Evolutionary conservation across 2,329 filamentous ascomycete genomes (phyloP).

Genomic region (Claviceps fusiformis): DNA sequence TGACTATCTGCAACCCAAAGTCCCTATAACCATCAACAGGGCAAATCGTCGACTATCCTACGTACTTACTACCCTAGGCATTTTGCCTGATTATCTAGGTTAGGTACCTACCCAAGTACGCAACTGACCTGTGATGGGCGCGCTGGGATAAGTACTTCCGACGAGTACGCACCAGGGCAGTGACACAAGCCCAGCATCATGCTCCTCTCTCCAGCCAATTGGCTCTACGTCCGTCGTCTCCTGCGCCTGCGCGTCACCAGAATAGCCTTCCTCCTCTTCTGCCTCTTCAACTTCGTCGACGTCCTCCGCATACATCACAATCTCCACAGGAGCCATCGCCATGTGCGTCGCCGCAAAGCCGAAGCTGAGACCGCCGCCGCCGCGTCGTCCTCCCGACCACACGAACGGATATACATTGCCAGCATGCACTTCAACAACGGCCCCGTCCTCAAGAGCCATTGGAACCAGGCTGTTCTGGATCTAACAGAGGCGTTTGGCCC

Average conservation of each 20-base stretch:
- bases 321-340: slow-evolving; percentile 17
- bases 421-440: slow-evolving; percentile 58
- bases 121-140: background rate
- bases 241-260: slow-evolving; percentile 22
- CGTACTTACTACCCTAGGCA: no score
- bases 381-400: slow-evolving; percentile 11
- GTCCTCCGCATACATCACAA: slow-evolving; percentile 23
- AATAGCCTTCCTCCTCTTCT: slow-evolving; percentile 20
- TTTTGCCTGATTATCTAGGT: no score
- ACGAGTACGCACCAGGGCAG: background rate
- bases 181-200: slow-evolving; percentile 7
- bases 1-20: background rate
- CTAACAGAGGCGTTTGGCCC: slow-evolving; percentile 43
- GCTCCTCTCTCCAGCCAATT: slow-evolving; percentile 17
- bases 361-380: background rate
- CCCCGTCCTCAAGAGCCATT: slow-evolving; percentile 43
- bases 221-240: slow-evolving; percentile 23
- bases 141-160: background rate
- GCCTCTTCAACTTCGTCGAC: slow-evolving; percentile 25
- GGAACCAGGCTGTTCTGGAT: slow-evolving; percentile 46
- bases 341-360: slow-evolving; percentile 11
- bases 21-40: background rate
- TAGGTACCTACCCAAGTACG: no score
- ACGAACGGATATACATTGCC: slow-evolving; percentile 48
- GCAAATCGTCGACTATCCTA: background rate